Conservation (phyloP, 805 yeast genomes). For the Starmerella geochares region DNA sequence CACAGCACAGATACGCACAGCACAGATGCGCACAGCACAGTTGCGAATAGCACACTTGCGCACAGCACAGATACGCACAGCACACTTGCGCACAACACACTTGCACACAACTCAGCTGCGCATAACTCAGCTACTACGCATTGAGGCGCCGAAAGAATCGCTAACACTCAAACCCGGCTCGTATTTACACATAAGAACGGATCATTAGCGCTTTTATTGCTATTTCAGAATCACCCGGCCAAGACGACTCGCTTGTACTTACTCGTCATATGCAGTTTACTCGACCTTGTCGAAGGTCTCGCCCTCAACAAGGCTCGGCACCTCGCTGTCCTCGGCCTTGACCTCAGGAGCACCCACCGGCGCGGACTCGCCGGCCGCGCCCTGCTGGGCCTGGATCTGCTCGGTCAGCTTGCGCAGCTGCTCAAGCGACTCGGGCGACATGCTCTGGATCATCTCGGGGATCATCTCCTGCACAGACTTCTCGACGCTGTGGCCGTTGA, state of each 20-base stretch:
- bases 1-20: no score
- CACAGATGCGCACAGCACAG: no score
- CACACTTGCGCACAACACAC: no score
- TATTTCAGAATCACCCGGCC: background rate
- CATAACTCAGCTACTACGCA: no score
- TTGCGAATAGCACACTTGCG: no score
- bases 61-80: no score
- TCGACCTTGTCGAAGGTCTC: conserved; percentile 70
- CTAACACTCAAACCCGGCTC: no score
- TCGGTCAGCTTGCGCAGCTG: conserved; percentile 82
- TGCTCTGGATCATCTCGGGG: conserved; percentile 89
- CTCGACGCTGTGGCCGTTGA: conserved; percentile 91
- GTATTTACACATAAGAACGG: background rate
- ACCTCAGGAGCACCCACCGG: conserved; percentile 41
- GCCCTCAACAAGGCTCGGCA: conserved; percentile 71
- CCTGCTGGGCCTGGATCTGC: conserved; percentile 57
- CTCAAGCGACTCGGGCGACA: conserved; percentile 90
- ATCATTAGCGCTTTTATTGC: conserved; percentile 2
- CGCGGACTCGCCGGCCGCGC: conserved; percentile 34
- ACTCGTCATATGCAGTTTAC: conserved; percentile 25
- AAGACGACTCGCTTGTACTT: background rate
- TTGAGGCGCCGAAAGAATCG: no score
- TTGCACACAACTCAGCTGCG: no score
- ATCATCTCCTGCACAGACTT: conserved; percentile 84
- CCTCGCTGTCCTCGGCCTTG: conserved; percentile 43